Base-by-base conservation (phyloP, 208 protist genomes). In the Blechomonas ayalai region DNA sequence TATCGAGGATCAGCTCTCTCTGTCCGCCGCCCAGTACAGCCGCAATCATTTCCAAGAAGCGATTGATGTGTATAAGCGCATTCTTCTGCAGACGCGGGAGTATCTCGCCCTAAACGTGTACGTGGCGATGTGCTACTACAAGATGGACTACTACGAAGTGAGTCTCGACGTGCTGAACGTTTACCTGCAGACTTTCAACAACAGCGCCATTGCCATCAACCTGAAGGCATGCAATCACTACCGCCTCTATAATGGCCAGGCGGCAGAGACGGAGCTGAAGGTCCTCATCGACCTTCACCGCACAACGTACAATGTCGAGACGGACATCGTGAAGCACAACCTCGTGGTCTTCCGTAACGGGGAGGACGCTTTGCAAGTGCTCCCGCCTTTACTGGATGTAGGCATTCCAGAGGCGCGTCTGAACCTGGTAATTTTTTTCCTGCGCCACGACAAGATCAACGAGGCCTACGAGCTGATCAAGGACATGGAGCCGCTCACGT, bases 61-160 rank as follows among this genome's bases (percentile, higher is more conserved):
- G 2, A 97, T 96, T 27, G 95, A 98, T 32, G 92, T 97, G 34
- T 99, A 98, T 88, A 98, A 99, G 67, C 79, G 86, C 19, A 85
- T 98, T 32, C 66, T 98, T 8, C 59, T 97, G 15, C 88, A 98
- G 43, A 93, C 96, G 25, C 73, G 81, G 8, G 90, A 97, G 43
- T 97, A 88, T 52, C 40, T 87, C 0, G 93, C 95, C 0, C 73
- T 98, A 1, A 93, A 98, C 54, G 90, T 98, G 10, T 98, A 98
- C 61, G 72, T 98, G 18, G 95, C 96, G 3, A 83, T 98, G 64
- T 98, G 96, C 71, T 98, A 99, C 73, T 98, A 97, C 72, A 98
- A 98, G 67, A 84, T 98, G 31, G 95, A 98, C 63, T 98, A 97
- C 60, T 98, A 97, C 68, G 91, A 97, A 55, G 82, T 96, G 41